Percentiles rank a stretch among this genome's conserved stretches.
phyloP scores from a whole-genome alignment of 2,329 filamentous ascomycete genomes.

The Dryadomyces quercivorus region DNA sequence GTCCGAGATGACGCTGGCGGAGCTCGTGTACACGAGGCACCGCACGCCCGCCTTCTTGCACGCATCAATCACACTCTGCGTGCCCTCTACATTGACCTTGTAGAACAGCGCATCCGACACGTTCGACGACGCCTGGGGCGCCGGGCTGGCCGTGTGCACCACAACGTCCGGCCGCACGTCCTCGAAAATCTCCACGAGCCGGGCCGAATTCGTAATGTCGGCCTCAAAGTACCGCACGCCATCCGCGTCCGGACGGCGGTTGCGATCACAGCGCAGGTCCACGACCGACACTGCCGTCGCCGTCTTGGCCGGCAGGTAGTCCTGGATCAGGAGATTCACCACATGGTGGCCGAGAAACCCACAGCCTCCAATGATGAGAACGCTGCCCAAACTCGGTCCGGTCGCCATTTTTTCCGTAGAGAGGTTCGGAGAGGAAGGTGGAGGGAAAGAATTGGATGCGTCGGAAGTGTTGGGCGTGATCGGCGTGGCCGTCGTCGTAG shows the following conservation, averaged over 20 bases:
- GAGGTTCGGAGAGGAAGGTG: neutral
- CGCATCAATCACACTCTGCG: constrained; percentile 62
- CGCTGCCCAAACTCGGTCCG: constrained; percentile 41
- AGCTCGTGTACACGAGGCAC: constrained; percentile 83
- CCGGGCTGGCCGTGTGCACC: constrained; percentile 77
- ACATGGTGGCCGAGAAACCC: constrained; percentile 78
- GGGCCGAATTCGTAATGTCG: constrained; percentile 59
- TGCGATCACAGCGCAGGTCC: constrained; percentile 59
- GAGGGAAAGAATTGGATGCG: neutral
- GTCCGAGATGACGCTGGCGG: constrained; percentile 76
- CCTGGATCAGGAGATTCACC: constrained; percentile 57
- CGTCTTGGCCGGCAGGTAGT: constrained; percentile 27
- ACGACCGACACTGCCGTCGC: constrained; percentile 52
- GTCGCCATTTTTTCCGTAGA: constrained; percentile 22
- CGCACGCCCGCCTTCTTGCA: constrained; percentile 59
- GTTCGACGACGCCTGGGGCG: constrained; percentile 38
- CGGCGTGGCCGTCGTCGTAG: neutral
- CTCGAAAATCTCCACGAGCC: constrained; percentile 50
- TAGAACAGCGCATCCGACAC: constrained; percentile 52
- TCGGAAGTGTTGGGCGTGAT: neutral
- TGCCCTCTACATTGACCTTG: constrained; percentile 82
- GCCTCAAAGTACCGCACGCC: constrained; percentile 59
- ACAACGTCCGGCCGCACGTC: constrained; percentile 66
- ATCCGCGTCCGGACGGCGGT: constrained; percentile 45
- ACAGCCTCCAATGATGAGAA: constrained; percentile 72